Percentiles rank a stretch among this genome's conserved stretches.
Conservation (phyloP, 495 filamentous ascomycete genomes). For the Penicillium alfredii region DNA sequence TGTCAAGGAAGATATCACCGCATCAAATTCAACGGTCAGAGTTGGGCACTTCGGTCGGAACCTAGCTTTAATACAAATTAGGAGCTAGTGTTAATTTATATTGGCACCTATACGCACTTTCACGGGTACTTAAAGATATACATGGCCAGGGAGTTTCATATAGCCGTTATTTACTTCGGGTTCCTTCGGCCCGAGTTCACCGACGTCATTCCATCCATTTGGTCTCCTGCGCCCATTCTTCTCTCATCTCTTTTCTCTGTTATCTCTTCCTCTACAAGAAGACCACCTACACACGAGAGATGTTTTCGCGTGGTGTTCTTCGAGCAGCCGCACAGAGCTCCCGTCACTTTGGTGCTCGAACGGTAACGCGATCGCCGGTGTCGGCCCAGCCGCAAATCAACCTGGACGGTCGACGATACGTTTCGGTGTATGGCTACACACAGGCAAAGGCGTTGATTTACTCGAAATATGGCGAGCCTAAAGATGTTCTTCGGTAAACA, state of each 20-base stretch:
- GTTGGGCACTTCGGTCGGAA: too few relatives aligned
- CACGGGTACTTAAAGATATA: too few relatives aligned
- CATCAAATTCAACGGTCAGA: too few relatives aligned
- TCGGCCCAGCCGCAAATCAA: too few relatives aligned
- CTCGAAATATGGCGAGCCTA: slow-evolving; percentile 76
- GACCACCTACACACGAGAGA: slow-evolving; percentile 11
- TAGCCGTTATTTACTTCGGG: too few relatives aligned
- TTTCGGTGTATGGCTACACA: slow-evolving; percentile 92
- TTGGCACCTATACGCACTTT: too few relatives aligned
- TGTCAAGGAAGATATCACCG: too few relatives aligned
- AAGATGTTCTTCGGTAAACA: slow-evolving; percentile 66
- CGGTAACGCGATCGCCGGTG: slow-evolving; percentile 1
- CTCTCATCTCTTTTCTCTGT: neutral
- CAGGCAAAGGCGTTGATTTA: slow-evolving; percentile 91
- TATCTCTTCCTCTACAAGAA: neutral
- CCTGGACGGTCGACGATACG: slow-evolving; percentile 31
- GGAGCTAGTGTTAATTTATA: too few relatives aligned
- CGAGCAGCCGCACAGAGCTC: slow-evolving; percentile 18
- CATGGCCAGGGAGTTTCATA: too few relatives aligned
- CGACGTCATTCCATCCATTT: too few relatives aligned
- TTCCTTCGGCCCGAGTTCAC: neutral
- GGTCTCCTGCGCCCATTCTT: neutral
- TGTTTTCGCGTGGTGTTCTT: slow-evolving; percentile 30
- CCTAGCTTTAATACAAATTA: too few relatives aligned
- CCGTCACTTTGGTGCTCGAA: slow-evolving; percentile 8